phyloP scores from a whole-genome alignment of 768 basidiomycete genomes.

The Termitomyces sp. region DNA sequence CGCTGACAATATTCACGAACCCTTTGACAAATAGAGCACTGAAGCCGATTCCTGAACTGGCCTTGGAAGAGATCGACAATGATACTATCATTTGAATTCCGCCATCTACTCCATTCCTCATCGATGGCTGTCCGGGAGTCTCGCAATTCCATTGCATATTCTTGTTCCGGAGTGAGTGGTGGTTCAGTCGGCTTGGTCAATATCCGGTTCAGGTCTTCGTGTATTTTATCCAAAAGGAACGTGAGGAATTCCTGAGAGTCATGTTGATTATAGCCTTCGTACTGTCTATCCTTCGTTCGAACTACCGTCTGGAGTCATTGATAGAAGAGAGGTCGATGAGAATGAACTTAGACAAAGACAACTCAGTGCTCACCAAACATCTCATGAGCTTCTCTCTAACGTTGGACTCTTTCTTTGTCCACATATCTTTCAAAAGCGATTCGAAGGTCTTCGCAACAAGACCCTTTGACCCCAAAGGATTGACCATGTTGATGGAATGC shows the following conservation, averaged over 20 bases:
- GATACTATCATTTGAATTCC: slow-evolving; percentile 84
- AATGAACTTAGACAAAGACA: slow-evolving; percentile 30
- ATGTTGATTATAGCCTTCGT: slow-evolving; percentile 86
- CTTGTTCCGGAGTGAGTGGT: slow-evolving; percentile 69
- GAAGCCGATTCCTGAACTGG: slow-evolving; percentile 86
- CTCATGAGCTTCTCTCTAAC: slow-evolving; percentile 58
- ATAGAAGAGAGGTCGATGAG: neutral
- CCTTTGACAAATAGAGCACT: slow-evolving; percentile 87
- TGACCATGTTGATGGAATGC: slow-evolving; percentile 76
- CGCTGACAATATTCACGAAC: slow-evolving; percentile 35
- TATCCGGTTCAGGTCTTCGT: slow-evolving; percentile 84
- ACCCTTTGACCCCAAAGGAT: slow-evolving; percentile 87
- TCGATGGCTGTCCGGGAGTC: slow-evolving; percentile 79
- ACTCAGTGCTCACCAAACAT: slow-evolving; percentile 70
- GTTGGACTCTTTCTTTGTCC: slow-evolving; percentile 81
- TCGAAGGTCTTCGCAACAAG: slow-evolving; percentile 78
- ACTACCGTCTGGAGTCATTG: neutral
- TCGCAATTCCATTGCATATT: slow-evolving; percentile 73
- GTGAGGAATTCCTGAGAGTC: slow-evolving; percentile 97
- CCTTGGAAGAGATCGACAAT: slow-evolving; percentile 98
- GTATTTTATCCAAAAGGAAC: slow-evolving; percentile 88
- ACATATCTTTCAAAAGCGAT: slow-evolving; percentile 77
- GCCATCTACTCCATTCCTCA: slow-evolving; percentile 90
- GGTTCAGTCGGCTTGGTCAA: slow-evolving; percentile 58
- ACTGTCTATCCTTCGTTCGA: slow-evolving; percentile 36